These are phyloP conservation scores for Ascobolus immersus DNA, from an alignment of 495 filamentous ascomycete genomes.

Conservation along the genomic window DNA sequence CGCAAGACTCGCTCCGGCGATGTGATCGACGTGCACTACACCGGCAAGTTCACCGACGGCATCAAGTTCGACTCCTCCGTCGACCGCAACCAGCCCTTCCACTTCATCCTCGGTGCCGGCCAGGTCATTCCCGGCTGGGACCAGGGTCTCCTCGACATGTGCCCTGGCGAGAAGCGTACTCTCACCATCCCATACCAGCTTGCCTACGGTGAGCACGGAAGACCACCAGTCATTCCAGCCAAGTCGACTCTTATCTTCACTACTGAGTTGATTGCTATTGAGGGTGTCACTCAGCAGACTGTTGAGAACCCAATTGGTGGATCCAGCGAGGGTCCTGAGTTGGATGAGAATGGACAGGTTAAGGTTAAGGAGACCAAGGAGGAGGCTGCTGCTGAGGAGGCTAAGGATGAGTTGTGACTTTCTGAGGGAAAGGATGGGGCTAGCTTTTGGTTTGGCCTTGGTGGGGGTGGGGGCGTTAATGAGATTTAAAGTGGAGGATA, in stretches of 20 bases:
- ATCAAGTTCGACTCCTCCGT: conserved; percentile 38
- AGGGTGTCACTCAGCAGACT: conserved; percentile 38
- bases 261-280: conserved; percentile 72
- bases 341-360: background rate
- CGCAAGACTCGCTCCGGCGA: conserved; percentile 53
- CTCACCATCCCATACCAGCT: conserved; percentile 72
- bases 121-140: conserved; percentile 68
- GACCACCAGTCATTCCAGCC: conserved; percentile 11
- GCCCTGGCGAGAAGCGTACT: conserved; percentile 80
- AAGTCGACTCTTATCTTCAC: conserved; percentile 36
- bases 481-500: background rate
- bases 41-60: conserved; percentile 38
- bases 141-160: conserved; percentile 77
- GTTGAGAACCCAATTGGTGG: conserved; percentile 19
- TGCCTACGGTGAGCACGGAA: conserved; percentile 39
- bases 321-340: background rate
- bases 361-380: background rate
- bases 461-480: background rate
- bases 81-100: conserved; percentile 46
- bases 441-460: background rate
- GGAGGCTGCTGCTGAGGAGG: background rate
- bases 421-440: background rate
- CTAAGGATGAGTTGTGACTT: background rate
- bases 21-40: conserved; percentile 63
- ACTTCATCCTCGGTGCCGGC: conserved; percentile 51